phyloP scores from a whole-genome alignment of 1,139 yeast genomes.

The Protomyces gravidus region DNA sequence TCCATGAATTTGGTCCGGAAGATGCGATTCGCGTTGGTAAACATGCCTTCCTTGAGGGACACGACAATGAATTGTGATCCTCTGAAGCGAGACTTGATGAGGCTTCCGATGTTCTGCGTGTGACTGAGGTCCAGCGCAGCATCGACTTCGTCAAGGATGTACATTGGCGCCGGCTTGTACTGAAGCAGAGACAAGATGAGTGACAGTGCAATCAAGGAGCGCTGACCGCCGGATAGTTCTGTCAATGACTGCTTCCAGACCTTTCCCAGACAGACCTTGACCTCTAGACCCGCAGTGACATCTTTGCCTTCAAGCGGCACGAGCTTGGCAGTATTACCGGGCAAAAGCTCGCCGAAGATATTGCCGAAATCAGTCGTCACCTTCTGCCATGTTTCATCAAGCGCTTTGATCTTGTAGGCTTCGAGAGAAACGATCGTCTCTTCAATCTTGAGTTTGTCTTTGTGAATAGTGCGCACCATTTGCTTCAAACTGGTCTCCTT shows the following conservation, averaged over 20 bases:
- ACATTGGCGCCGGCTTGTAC: conserved; percentile 98
- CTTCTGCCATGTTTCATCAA: conserved; percentile 76
- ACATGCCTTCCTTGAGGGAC: conserved; percentile 96
- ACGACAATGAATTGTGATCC: conserved; percentile 97
- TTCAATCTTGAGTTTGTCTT: conserved; percentile 83
- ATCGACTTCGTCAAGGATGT: conserved; percentile 93
- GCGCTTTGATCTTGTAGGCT: conserved; percentile 77
- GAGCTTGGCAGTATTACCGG: conserved; percentile 85
- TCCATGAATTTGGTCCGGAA: conserved; percentile 93
- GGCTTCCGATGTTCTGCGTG: conserved; percentile 94
- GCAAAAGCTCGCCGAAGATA: conserved; percentile 80
- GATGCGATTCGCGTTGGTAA: conserved; percentile 90
- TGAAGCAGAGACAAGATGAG: conserved; percentile 75
- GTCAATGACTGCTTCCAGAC: conserved; percentile 96
- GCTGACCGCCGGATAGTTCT: conserved; percentile 94
- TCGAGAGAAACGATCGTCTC: conserved; percentile 82
- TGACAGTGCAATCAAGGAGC: conserved; percentile 87
- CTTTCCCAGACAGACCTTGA: conserved; percentile 81
- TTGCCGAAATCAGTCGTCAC: conserved; percentile 88
- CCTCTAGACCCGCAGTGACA: conserved; percentile 86
- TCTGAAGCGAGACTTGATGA: conserved; percentile 88
- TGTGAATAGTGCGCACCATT: conserved; percentile 83
- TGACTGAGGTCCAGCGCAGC: conserved; percentile 97
- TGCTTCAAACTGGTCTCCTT: conserved; percentile 71
- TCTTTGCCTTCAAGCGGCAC: conserved; percentile 76